Conservation (phyloP, 768 basidiomycete genomes). For the Lactarius deliciosus region DNA sequence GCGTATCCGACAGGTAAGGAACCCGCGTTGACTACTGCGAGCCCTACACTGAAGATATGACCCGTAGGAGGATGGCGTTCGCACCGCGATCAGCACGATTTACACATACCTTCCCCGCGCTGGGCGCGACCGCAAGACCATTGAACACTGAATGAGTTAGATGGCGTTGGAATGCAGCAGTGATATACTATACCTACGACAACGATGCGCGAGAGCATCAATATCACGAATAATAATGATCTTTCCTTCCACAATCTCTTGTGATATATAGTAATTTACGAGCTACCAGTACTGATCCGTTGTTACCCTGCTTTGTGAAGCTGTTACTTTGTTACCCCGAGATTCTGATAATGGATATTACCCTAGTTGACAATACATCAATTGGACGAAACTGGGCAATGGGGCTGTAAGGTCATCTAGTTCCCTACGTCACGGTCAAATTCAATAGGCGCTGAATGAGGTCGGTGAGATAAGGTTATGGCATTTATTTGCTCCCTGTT, state of each 20-base stretch:
- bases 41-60: not conserved
- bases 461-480: too few species aligned
- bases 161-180: not conserved
- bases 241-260: not conserved
- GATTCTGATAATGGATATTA: not conserved
- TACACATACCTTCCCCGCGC: slow-evolving; percentile 52
- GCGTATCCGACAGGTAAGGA: slow-evolving; percentile 41
- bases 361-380: not conserved
- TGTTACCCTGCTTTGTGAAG: not conserved
- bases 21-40: not conserved
- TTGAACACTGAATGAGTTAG: slow-evolving; percentile 12
- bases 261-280: not conserved
- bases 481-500: too few species aligned
- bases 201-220: not conserved
- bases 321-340: not conserved
- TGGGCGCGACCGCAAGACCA: slow-evolving; percentile 30
- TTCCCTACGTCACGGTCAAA: not conserved
- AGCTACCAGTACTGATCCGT: not conserved
- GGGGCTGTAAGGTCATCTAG: not conserved
- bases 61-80: slow-evolving; percentile 57
- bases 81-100: slow-evolving; percentile 52
- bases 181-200: not conserved
- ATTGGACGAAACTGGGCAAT: not conserved
- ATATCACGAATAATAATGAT: not conserved
- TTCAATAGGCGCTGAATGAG: too few species aligned